These are phyloP conservation scores for Selaginella tamariscina DNA, from an alignment of 75 land plant species.

Conservation along the genomic window DNA sequence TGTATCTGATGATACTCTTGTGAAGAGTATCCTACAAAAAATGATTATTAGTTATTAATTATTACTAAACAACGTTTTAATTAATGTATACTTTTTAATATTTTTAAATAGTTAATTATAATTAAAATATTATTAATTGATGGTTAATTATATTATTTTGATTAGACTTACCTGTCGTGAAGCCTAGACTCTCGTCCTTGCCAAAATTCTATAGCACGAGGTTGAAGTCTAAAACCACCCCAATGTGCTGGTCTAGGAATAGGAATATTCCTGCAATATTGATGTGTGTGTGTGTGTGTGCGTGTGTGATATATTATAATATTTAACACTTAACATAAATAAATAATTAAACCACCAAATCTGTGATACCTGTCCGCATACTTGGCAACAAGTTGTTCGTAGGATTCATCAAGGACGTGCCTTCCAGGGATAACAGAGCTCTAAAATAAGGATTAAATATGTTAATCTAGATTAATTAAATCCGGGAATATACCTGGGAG, in stretches of 20 bases:
- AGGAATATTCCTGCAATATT: slow-evolving; percentile 35
- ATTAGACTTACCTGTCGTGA: slow-evolving; percentile 59
- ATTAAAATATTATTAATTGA: neutral
- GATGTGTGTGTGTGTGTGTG: neutral
- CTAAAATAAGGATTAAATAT: slow-evolving; percentile 18
- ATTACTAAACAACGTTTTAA: slow-evolving; percentile 4
- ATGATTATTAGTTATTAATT: slow-evolving; percentile 9
- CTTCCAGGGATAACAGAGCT: slow-evolving; percentile 70
- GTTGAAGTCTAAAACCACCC: slow-evolving; percentile 87
- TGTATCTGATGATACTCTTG: slow-evolving; percentile 16
- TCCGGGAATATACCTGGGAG: slow-evolving; percentile 47
- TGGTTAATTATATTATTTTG: neutral
- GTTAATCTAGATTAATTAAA: slow-evolving; percentile 4
- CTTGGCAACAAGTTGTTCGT: slow-evolving; percentile 48
- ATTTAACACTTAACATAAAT: neutral
- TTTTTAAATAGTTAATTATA: too few relatives aligned
- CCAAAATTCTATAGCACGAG: slow-evolving; percentile 78
- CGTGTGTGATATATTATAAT: neutral
- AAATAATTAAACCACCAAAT: neutral
- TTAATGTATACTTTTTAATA: too few relatives aligned
- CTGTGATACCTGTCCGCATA: slow-evolving; percentile 55
- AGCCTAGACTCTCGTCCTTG: slow-evolving; percentile 93
- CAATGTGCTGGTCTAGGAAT: slow-evolving; percentile 85
- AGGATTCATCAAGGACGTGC: slow-evolving; percentile 37
- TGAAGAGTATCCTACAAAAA: slow-evolving; percentile 27